These are phyloP conservation scores for Kalmanozyma brasiliensis DNA, from an alignment of 1,284 basidiomycete species.

Conservation along the genomic window DNA sequence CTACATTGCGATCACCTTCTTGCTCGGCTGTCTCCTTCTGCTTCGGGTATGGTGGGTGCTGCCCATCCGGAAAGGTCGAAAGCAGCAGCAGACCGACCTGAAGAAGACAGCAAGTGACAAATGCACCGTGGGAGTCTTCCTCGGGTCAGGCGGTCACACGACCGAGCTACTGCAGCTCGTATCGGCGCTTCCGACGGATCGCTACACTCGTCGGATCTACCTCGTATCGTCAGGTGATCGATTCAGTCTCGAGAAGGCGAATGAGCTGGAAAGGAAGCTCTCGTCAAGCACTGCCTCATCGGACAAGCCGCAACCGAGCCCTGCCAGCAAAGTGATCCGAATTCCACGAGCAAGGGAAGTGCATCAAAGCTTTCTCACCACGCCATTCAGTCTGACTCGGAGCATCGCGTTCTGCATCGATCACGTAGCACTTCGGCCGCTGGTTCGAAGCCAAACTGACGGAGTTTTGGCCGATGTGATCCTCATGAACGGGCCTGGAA, in stretches of 20 bases:
- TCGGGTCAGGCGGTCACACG: slow-evolving; percentile 87
- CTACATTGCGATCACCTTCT: background rate
- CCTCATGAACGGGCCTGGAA: slow-evolving; percentile 93
- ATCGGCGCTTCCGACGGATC: slow-evolving; percentile 79
- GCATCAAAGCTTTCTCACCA: slow-evolving; percentile 57
- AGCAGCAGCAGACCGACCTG: background rate
- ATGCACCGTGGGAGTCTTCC: slow-evolving; percentile 71
- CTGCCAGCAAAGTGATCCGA: slow-evolving; percentile 20
- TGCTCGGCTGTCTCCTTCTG: background rate
- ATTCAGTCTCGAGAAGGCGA: slow-evolving; percentile 80
- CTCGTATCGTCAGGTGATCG: slow-evolving; percentile 83
- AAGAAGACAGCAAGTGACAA: background rate
- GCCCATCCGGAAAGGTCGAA: slow-evolving; percentile 5
- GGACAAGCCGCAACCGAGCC: background rate
- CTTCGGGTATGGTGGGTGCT: slow-evolving; percentile 31
- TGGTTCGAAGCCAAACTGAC: background rate
- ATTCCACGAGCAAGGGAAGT: slow-evolving; percentile 81
- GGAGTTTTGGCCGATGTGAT: slow-evolving; percentile 75
- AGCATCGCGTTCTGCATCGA: slow-evolving; percentile 48
- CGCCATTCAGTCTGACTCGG: slow-evolving; percentile 41
- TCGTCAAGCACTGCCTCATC: background rate
- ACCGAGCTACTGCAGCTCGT: slow-evolving; percentile 83
- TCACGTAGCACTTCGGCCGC: slow-evolving; percentile 44
- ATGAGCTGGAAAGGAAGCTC: slow-evolving; percentile 74
- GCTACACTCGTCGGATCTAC: slow-evolving; percentile 83